Conservation (phyloP, 345 rosid genomes). For the Chamaenerion angustifolium region DNA sequence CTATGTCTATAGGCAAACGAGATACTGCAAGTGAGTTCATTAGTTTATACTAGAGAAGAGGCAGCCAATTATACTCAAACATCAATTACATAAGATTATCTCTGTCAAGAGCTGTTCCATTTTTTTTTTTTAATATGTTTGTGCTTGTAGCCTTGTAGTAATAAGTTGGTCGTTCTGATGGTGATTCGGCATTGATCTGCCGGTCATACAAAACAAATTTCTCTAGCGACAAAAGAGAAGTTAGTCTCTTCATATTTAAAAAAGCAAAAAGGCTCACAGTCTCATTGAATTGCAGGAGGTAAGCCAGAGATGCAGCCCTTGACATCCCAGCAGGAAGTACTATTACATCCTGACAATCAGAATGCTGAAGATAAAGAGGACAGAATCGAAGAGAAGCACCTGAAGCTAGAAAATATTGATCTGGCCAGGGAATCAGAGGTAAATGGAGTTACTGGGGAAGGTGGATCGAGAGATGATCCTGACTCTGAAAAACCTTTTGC, state of each 20-base stretch:
- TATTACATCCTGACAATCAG: slow-evolving; percentile 23
- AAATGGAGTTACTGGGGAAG: slow-evolving; percentile 18
- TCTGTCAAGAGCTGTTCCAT: no score
- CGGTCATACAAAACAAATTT: not conserved
- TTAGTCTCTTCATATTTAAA: not conserved
- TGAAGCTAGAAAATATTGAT: slow-evolving; percentile 15
- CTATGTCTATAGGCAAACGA: slow-evolving; percentile 43
- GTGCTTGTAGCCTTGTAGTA: no score
- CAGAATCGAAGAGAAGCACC: slow-evolving; percentile 15
- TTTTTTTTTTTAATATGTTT: no score
- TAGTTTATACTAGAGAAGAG: not conserved
- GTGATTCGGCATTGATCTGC: not conserved
- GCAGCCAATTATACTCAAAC: not conserved
- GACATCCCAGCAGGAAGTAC: slow-evolving; percentile 45
- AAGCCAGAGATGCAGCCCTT: slow-evolving; percentile 58
- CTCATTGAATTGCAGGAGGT: slow-evolving; percentile 27
- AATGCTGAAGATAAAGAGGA: slow-evolving; percentile 20
- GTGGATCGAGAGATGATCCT: slow-evolving; percentile 12
- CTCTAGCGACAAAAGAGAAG: not conserved
- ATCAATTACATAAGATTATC: not conserved
- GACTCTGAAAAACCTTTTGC: slow-evolving; percentile 6
- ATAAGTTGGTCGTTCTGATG: no score
- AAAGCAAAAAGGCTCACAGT: not conserved
- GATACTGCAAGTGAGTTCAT: slow-evolving; percentile 42
- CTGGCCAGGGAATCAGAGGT: slow-evolving; percentile 20